Percentiles rank a stretch among this genome's conserved stretches.
phyloP scores from a whole-genome alignment of 805 yeast species.

The Lachancea lanzarotensis region DNA sequence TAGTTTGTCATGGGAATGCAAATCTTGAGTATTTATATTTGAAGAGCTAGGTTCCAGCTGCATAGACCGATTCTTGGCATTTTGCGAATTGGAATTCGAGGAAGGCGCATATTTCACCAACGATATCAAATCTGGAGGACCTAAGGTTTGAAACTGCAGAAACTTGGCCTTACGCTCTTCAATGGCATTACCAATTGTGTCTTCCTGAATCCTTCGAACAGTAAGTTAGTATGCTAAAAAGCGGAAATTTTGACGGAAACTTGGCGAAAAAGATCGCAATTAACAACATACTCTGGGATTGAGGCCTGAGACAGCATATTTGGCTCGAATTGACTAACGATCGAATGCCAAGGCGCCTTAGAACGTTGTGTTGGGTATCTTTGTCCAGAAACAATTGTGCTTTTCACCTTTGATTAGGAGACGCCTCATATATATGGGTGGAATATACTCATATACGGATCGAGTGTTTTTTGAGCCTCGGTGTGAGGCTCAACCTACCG shows the following conservation, averaged over 20 bases:
- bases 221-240: background rate
- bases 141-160: constrained; percentile 55
- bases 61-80: constrained; percentile 6
- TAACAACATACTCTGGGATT: constrained; percentile 49
- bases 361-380: background rate
- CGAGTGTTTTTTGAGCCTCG: background rate
- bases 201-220: constrained; percentile 45
- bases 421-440: background rate
- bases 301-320: constrained; percentile 46
- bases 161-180: constrained; percentile 59
- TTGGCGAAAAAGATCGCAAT: too few relatives aligned
- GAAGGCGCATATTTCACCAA: constrained; percentile 31
- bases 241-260: background rate
- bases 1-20: constrained; percentile 34
- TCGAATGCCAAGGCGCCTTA: background rate
- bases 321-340: background rate
- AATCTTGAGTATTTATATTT: constrained; percentile 8
- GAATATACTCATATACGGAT: background rate
- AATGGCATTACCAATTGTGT: constrained; percentile 50
- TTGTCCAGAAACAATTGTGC: background rate
- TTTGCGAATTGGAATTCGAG: constrained; percentile 9
- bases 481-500: too few relatives aligned
- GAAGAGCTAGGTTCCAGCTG: constrained; percentile 8
- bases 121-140: constrained; percentile 60
- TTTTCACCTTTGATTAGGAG: background rate